Conservation (phyloP, 768 basidiomycete species). For the Boletus rex-veris region DNA sequence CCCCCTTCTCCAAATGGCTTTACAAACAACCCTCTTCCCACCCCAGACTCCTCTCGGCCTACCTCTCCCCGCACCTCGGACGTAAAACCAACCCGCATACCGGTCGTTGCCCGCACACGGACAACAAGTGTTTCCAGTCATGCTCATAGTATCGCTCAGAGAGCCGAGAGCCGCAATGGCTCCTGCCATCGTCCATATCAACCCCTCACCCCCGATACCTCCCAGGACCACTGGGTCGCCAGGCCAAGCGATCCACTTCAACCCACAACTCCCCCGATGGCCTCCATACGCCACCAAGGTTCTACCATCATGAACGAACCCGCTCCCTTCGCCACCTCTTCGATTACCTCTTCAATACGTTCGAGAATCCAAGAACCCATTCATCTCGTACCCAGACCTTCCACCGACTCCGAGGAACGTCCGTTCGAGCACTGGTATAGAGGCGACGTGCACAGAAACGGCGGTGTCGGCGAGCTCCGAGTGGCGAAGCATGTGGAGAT, state of each 20-base stretch:
- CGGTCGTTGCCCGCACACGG: slow-evolving; percentile 39
- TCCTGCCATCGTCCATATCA: slow-evolving; percentile 21
- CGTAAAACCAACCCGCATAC: slow-evolving; percentile 47
- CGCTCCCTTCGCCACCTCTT: slow-evolving; percentile 52
- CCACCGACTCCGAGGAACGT: slow-evolving; percentile 74
- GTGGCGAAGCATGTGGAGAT: slow-evolving; percentile 76
- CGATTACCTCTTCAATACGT: slow-evolving; percentile 43
- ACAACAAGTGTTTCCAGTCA: slow-evolving; percentile 42
- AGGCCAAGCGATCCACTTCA: slow-evolving; percentile 29
- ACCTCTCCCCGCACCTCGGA: slow-evolving; percentile 43
- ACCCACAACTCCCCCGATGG: slow-evolving; percentile 32
- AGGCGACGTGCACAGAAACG: slow-evolving; percentile 81
- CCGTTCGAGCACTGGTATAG: slow-evolving; percentile 91
- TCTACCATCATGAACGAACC: slow-evolving; percentile 61
- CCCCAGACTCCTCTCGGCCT: slow-evolving; percentile 38
- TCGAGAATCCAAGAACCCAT: slow-evolving; percentile 33
- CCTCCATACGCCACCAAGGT: slow-evolving; percentile 36
- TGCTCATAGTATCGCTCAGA: slow-evolving; percentile 31
- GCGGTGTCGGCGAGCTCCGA: slow-evolving; percentile 81
- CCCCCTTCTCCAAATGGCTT: slow-evolving; percentile 36
- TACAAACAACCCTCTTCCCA: slow-evolving; percentile 29
- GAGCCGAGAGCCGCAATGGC: slow-evolving; percentile 38
- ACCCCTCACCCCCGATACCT: slow-evolving; percentile 27
- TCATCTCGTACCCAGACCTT: slow-evolving; percentile 44
- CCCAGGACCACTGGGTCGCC: slow-evolving; percentile 30